Base-by-base conservation (phyloP, 345 rosid genomes). In the Euphorbia peplus region DNA sequence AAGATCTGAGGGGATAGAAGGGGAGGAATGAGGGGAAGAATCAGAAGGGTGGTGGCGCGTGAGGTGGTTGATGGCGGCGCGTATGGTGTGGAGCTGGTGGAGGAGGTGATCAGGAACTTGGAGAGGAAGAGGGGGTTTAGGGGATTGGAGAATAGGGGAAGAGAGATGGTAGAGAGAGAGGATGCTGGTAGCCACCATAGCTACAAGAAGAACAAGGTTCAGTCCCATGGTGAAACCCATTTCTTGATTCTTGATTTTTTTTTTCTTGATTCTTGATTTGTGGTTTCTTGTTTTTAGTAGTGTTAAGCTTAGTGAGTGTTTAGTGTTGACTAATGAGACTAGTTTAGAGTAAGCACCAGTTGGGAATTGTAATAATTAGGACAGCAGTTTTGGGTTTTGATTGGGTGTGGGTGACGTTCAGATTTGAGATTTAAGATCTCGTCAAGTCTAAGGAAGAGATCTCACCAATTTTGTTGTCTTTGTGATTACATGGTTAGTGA, bases 141-240 rank as follows among this genome's bases (percentile, higher is more conserved):
- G 73, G 73, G 93, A 82, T 61, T 80, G 87, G 65, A 87, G 76
- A 75, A 75, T 75, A 72, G 87, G 82, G 75, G 95, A 75, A 59
- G 97, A 88, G 76, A 95, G 99, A 54, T 95, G 99, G 84, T 95
- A 91, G 22, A 95, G 90, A 60, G 99, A 90, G 67, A 95, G 93
- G 61, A 95, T 85, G 79, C 92, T 95, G 55, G 98, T 95, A 52
- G 98, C 99, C 51, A 95, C 99, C 99, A 95, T 95, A 9, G 93
- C 95, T 47, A 91, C 30, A 32, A 95, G 86, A 16, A 95, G 92
- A 13, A 90, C 62, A 29, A 95, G 73, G 66, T 95, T 95, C 73
- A 95, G 82, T 55, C 96, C 84, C 98, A 95, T 95, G n/a, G 90
- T 85, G 85, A 88, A 81, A 44, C 98, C 98, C 86, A 90, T 88